Conservation (phyloP, 225 moss, liverwort and hornwort genomes). For the Anthoceros angustus region DNA sequence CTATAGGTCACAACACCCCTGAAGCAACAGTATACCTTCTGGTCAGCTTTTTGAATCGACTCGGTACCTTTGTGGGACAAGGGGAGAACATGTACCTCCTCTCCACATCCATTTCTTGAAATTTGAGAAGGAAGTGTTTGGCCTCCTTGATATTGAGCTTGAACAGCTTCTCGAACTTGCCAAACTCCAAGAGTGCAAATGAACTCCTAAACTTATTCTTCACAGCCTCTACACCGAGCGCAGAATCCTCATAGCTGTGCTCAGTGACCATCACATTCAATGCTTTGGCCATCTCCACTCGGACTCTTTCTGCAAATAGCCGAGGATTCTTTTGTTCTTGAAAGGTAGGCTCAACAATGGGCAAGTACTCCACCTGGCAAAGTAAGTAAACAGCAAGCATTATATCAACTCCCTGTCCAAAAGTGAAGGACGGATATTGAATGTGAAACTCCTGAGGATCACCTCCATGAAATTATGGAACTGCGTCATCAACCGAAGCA, state of each 20-base stretch:
- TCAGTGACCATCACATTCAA: slow-evolving; percentile 76
- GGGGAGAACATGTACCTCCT: slow-evolving; percentile 24
- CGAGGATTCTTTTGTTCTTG: slow-evolving; percentile 58
- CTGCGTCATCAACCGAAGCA: slow-evolving; percentile 93
- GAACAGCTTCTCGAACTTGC: slow-evolving; percentile 53
- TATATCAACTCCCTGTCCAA: neutral
- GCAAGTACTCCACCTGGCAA: slow-evolving; percentile 85
- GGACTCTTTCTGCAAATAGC: slow-evolving; percentile 64
- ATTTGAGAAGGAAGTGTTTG: slow-evolving; percentile 60
- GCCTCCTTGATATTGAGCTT: slow-evolving; percentile 62
- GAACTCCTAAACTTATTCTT: slow-evolving; percentile 47
- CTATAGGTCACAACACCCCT: slow-evolving; percentile 52
- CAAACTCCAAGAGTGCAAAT: slow-evolving; percentile 56
- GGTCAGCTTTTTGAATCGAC: neutral
- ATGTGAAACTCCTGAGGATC: slow-evolving; percentile 10
- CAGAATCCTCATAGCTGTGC: slow-evolving; percentile 80
- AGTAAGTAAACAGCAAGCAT: neutral
- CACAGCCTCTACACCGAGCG: slow-evolving; percentile 64
- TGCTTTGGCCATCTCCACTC: slow-evolving; percentile 75
- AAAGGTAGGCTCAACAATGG: slow-evolving; percentile 53
- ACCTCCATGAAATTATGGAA: slow-evolving; percentile 96
- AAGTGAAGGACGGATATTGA: neutral
- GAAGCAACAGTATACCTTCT: neutral
- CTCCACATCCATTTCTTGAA: slow-evolving; percentile 26
- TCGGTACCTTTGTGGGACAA: neutral